Conservation (phyloP, 1,139 yeast species). For the Suhomyces wounanorum region DNA sequence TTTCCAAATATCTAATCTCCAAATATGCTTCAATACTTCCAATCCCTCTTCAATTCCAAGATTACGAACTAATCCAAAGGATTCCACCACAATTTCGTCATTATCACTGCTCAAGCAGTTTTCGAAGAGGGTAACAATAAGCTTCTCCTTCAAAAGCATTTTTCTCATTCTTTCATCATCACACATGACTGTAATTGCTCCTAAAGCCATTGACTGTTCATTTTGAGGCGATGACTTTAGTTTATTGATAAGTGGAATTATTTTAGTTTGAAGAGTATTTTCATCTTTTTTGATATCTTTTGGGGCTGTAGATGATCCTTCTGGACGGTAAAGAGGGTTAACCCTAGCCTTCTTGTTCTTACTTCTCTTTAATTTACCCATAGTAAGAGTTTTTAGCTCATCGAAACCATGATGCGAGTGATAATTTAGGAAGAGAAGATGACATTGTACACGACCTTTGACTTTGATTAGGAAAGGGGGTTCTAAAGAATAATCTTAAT, state of each 20-base stretch:
- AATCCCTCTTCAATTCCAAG: constrained; percentile 87
- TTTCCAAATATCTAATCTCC: constrained; percentile 79
- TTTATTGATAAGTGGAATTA: constrained; percentile 68
- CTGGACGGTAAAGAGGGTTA: constrained; percentile 44
- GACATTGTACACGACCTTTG: not conserved
- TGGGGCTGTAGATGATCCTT: constrained; percentile 20
- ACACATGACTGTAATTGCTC: constrained; percentile 68
- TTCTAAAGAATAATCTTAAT: too few relatives aligned
- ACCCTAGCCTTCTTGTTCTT: constrained; percentile 57
- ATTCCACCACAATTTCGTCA: constrained; percentile 75
- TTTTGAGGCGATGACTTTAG: constrained; percentile 63
- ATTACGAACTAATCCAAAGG: constrained; percentile 79
- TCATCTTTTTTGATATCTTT: constrained; percentile 45
- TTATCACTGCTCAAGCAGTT: constrained; percentile 66
- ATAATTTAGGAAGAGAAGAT: not conserved
- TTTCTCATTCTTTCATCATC: constrained; percentile 69
- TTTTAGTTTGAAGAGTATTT: constrained; percentile 52
- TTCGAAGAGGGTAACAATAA: constrained; percentile 64
- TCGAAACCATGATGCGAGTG: constrained; percentile 2
- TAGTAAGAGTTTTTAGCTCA: constrained; percentile 22
- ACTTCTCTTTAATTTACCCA: constrained; percentile 79
- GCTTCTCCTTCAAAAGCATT: constrained; percentile 65
- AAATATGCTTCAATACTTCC: constrained; percentile 69
- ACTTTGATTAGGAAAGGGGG: too few relatives aligned
- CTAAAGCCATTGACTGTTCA: constrained; percentile 77